Evolutionary conservation across 768 basidiomycete species (phyloP).

Genomic region (Pulveroboletus ravenelii): DNA sequence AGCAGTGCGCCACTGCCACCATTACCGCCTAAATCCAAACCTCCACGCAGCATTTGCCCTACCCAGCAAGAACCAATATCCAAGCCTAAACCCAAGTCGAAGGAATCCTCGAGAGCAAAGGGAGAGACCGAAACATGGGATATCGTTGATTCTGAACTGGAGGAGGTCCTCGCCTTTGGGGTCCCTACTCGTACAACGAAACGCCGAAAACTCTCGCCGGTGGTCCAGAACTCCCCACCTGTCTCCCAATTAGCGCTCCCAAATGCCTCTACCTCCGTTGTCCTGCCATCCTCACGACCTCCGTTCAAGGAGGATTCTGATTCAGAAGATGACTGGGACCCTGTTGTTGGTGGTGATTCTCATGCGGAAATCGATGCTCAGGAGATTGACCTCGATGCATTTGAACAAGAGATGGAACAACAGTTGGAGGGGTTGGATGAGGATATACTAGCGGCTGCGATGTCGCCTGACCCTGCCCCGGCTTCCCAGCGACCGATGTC

Average conservation of each 20-base stretch:
- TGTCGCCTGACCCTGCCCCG: slow-evolving; percentile 33
- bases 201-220: slow-evolving; percentile 22
- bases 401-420: slow-evolving; percentile 33
- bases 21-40: slow-evolving; percentile 33
- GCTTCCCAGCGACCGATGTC: slow-evolving; percentile 42
- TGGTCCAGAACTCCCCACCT: slow-evolving; percentile 14
- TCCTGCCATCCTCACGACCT: slow-evolving; percentile 28
- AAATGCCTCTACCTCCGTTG: slow-evolving; percentile 25
- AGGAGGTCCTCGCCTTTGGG: slow-evolving; percentile 48
- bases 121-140: slow-evolving; percentile 13
- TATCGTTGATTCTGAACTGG: slow-evolving; percentile 31
- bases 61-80: slow-evolving; percentile 20
- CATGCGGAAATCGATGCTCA: slow-evolving; percentile 26
- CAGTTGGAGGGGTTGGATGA: slow-evolving; percentile 41
- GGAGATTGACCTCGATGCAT: slow-evolving; percentile 35
- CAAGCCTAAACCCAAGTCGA: slow-evolving; percentile 28
- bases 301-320: slow-evolving; percentile 33
- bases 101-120: slow-evolving; percentile 21
- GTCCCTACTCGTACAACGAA: slow-evolving; percentile 39
- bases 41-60: slow-evolving; percentile 18
- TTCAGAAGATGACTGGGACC: slow-evolving; percentile 54
- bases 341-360: slow-evolving; percentile 30
- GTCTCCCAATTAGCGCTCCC: slow-evolving; percentile 38
- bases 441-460: slow-evolving; percentile 46
- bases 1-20: slow-evolving; percentile 15